These are phyloP conservation scores for Rhodamnia rubescens DNA, from an alignment of 345 rosid species.

Conservation along the genomic window DNA sequence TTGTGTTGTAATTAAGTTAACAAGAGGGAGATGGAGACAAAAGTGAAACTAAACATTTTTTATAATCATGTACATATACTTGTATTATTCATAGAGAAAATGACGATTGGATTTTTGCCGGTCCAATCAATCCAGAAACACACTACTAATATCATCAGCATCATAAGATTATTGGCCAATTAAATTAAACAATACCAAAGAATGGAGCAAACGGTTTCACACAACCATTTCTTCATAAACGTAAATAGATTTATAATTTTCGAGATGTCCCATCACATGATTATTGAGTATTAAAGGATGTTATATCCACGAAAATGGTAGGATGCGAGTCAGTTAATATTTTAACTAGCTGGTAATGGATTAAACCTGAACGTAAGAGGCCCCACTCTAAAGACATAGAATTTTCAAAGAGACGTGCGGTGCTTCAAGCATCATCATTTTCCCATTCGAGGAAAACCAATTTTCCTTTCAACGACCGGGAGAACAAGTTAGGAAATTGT, in stretches of 20 bases:
- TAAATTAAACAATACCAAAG: not conserved
- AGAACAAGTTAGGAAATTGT: not conserved
- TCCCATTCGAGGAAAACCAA: not conserved
- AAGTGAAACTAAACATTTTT: not conserved
- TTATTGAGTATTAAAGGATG: not conserved
- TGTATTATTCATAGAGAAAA: not conserved
- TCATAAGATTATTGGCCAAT: not conserved
- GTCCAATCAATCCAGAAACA: too few relatives aligned
- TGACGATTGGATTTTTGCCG: too few relatives aligned
- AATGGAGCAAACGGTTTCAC: not conserved
- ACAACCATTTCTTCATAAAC: not conserved
- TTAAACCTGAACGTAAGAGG: not conserved
- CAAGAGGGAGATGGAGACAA: not conserved
- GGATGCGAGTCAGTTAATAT: not conserved
- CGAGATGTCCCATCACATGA: not conserved
- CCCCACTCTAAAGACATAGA: not conserved
- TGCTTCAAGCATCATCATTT: not conserved
- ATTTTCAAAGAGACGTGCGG: not conserved
- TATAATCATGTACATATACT: not conserved
- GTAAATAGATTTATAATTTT: not conserved
- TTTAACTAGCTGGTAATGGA: not conserved
- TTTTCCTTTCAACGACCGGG: not conserved
- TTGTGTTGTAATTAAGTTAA: not conserved
- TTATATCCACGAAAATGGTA: not conserved
- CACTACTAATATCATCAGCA: too few relatives aligned